Evolutionary conservation across 139 green algal genomes (phyloP).

Genomic region (Pycnococcus provasolii): DNA sequence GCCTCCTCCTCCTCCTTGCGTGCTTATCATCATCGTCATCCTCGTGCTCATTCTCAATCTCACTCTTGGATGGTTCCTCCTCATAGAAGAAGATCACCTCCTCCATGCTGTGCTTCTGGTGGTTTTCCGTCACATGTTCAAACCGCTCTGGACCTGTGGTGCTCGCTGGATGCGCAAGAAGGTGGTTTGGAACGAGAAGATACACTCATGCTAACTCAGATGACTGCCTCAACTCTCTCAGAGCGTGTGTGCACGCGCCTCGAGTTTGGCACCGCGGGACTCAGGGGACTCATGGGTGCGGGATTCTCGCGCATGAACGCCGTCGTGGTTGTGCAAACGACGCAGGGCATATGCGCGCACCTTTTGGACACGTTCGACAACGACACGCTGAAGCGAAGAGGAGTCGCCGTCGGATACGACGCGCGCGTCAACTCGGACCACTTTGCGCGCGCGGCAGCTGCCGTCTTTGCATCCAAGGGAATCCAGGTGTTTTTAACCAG

Average conservation of each 20-base stretch:
- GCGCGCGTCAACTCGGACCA: slow-evolving; percentile 2
- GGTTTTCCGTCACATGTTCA: too few relatives aligned
- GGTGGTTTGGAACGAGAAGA: too few relatives aligned
- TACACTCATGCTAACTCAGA: too few relatives aligned
- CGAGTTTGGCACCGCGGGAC: slow-evolving; percentile 51
- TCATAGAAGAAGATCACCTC: too few relatives aligned
- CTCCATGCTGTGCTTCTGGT: too few relatives aligned
- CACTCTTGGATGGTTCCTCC: too few relatives aligned
- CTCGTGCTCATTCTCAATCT: too few relatives aligned
- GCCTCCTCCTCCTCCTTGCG: too few relatives aligned
- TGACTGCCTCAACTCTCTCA: too few relatives aligned
- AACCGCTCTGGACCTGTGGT: too few relatives aligned
- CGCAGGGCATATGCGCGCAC: slow-evolving; percentile 52
- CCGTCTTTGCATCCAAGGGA: slow-evolving; percentile 37
- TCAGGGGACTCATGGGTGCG: slow-evolving; percentile 53
- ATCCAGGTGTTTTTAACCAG: slow-evolving; percentile 37
- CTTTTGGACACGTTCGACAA: slow-evolving; percentile 17
- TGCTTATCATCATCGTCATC: too few relatives aligned
- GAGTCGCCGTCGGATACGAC: not conserved
- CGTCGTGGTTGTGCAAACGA: slow-evolving; percentile 59
- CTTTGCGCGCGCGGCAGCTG: slow-evolving; percentile 46
- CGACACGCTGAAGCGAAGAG: not conserved
- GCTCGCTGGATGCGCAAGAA: too few relatives aligned
- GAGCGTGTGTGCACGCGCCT: not conserved
- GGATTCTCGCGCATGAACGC: slow-evolving; percentile 63